Evolutionary conservation across 352 stramenopile species (phyloP), one percentile per base, ranked within the genome.

Genomic region (Pythium aristosporum): DNA sequence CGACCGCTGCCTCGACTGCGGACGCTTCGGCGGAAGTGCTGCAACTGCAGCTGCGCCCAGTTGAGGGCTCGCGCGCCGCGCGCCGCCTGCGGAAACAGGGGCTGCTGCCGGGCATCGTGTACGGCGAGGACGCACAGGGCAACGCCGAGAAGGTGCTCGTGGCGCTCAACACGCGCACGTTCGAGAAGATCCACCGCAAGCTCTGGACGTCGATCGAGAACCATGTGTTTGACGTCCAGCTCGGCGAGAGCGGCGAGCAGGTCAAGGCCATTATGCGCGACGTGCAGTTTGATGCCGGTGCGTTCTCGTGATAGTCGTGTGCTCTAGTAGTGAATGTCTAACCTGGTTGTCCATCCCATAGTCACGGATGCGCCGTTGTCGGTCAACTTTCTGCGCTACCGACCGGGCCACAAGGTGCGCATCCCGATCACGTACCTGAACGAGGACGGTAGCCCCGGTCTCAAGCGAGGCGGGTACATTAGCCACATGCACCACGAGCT

Each of bases 381-480:
- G 37, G 88, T 96, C 49, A 98, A 98, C 79, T 98, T 97, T 68
- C 72, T 97, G 47, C 84, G 95, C 39, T 98, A 96, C 73, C 91
- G 96, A 70, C 83, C 92, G 7, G 88, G 85, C 18, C 87, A 94
- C 70, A 92, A 87, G 41, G 82, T 98, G 32, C 85, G 85, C 41
- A 96, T 98, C 64, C 95, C 95, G 30, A 85, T 98, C 62, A 85
- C 76, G 54, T 96, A 96, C 69, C 67, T 98, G 61, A 98, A 98
- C 66, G 81, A 97, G 57, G 94, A 98, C 80, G 88, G 94, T 52
- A 96, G 80, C 37, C 91, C 90, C 13, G 93, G 92, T n/a, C 85
- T 98, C 73, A 98, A 98, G 79, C 85, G 91, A 34, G 92, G 94
- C 65, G 93, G 93, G 39, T 98, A 94, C 70, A 97, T 98, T 69